Percentiles rank a stretch among this genome's conserved stretches.
These are phyloP conservation scores for Vaucheria bursata DNA, from an alignment of 352 stramenopile species.

Conservation along the genomic window DNA sequence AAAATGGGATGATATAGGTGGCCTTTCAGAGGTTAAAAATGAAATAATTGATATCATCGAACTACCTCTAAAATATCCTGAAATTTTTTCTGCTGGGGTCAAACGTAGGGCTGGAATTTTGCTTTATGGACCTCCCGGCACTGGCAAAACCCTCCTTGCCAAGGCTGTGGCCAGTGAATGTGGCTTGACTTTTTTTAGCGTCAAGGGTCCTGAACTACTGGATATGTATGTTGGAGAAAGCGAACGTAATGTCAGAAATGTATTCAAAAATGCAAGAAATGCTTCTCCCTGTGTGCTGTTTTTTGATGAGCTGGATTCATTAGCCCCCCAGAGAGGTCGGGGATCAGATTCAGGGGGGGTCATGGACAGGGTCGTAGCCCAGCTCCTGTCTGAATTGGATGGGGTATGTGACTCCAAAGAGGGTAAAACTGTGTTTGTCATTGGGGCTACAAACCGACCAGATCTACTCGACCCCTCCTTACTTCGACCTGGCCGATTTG, in stretches of 20 bases:
- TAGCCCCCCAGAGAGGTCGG: slow-evolving; percentile 72
- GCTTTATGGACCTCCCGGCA: slow-evolving; percentile 60
- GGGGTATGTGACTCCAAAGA: slow-evolving; percentile 63
- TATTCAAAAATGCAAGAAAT: slow-evolving; percentile 74
- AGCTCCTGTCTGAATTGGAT: slow-evolving; percentile 88
- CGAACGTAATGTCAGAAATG: slow-evolving; percentile 85
- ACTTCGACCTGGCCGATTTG: slow-evolving; percentile 78
- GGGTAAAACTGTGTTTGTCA: slow-evolving; percentile 74
- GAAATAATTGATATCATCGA: slow-evolving; percentile 68
- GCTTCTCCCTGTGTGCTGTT: slow-evolving; percentile 76
- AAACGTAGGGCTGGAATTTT: slow-evolving; percentile 59
- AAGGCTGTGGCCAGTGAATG: slow-evolving; percentile 92
- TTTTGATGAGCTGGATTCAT: slow-evolving; percentile 82
- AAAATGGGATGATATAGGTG: slow-evolving; percentile 65
- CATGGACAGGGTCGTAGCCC: slow-evolving; percentile 89
- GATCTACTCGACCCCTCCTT: slow-evolving; percentile 88
- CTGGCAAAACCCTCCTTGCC: slow-evolving; percentile 82
- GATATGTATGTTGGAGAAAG: slow-evolving; percentile 96
- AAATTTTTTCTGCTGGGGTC: slow-evolving; percentile 56
- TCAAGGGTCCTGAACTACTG: slow-evolving; percentile 79
- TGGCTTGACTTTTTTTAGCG: slow-evolving; percentile 86
- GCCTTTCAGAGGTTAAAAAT: slow-evolving; percentile 56
- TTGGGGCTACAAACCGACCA: slow-evolving; percentile 89
- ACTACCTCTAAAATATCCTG: slow-evolving; percentile 61
- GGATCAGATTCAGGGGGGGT: slow-evolving; percentile 75